Conservation (phyloP, 164 flowering plant species). For the Nymphaea colorata region DNA sequence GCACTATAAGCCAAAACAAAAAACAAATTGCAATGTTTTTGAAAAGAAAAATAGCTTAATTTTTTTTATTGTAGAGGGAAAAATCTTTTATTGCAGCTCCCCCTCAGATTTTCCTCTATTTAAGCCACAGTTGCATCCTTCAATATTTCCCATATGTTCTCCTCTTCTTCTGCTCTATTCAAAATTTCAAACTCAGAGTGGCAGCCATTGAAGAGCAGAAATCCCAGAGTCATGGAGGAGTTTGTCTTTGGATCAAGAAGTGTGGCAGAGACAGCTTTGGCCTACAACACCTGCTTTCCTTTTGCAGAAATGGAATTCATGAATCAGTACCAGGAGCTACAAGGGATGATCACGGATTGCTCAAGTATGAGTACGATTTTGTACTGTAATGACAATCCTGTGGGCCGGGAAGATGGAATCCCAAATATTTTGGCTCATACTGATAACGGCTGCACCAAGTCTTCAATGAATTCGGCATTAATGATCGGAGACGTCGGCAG, state of each 20-base stretch:
- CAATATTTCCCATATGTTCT: no score
- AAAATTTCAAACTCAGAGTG: no score
- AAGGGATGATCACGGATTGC: not conserved
- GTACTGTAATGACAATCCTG: not conserved
- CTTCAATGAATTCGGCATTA: not conserved
- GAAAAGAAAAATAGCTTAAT: no score
- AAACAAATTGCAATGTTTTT: no score
- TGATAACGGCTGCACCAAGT: not conserved
- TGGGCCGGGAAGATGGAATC: not conserved
- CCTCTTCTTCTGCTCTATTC: no score
- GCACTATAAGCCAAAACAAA: no score
- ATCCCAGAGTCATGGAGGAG: not conserved
- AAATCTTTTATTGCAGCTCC: not conserved
- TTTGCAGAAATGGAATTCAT: not conserved
- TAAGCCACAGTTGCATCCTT: not conserved
- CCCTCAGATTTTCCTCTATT: not conserved
- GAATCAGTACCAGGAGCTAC: not conserved
- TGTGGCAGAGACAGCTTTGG: not conserved
- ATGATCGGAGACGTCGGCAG: not conserved
- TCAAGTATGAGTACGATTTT: not conserved
- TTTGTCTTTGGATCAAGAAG: not conserved
- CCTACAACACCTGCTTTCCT: not conserved
- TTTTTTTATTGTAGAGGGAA: not conserved
- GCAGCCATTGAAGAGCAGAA: not conserved
- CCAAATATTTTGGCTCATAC: not conserved